A percentile compares a stretch with the other conserved stretches of the same genome.
phyloP scores from a whole-genome alignment of 176 grass and related monocot genomes.

The Lolium perenne region DNA sequence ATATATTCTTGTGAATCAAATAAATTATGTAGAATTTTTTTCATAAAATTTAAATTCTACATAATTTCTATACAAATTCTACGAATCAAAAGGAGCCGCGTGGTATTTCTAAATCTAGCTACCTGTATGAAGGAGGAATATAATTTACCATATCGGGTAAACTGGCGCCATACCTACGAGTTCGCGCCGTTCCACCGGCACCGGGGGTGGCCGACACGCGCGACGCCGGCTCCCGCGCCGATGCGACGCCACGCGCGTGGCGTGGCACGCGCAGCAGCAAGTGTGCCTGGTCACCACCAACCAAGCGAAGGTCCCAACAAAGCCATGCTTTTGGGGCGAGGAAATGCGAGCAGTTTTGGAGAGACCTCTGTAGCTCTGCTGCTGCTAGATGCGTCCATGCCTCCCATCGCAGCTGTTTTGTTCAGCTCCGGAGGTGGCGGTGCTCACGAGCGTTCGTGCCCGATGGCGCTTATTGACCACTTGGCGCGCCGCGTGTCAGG shows the following conservation, averaged over 20 bases:
- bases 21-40: too few relatives aligned
- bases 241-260: too few relatives aligned
- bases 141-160: constrained; percentile 11
- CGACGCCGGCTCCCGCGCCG: constrained; percentile 34
- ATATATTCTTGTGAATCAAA: too few relatives aligned
- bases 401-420: not conserved
- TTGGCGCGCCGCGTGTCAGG: not conserved
- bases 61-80: too few relatives aligned
- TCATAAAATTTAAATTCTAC: too few relatives aligned
- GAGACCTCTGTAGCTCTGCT: not conserved
- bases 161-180: constrained; percentile 12
- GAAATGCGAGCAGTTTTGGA: constrained; percentile 2
- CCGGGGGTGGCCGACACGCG: constrained; percentile 46
- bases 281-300: too few relatives aligned
- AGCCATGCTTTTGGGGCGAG: not conserved
- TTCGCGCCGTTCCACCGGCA: constrained; percentile 13
- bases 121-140: too few relatives aligned
- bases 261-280: not conserved
- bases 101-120: too few relatives aligned
- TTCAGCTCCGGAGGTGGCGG: not conserved
- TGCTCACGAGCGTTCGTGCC: not conserved
- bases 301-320: not conserved
- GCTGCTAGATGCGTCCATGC: not conserved
- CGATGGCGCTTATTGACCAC: not conserved
- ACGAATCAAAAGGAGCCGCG: too few relatives aligned